Percentiles rank a stretch among this genome's conserved stretches.
Evolutionary conservation across 768 basidiomycete species (phyloP).

Genomic region (Termitomyces heimii): DNA sequence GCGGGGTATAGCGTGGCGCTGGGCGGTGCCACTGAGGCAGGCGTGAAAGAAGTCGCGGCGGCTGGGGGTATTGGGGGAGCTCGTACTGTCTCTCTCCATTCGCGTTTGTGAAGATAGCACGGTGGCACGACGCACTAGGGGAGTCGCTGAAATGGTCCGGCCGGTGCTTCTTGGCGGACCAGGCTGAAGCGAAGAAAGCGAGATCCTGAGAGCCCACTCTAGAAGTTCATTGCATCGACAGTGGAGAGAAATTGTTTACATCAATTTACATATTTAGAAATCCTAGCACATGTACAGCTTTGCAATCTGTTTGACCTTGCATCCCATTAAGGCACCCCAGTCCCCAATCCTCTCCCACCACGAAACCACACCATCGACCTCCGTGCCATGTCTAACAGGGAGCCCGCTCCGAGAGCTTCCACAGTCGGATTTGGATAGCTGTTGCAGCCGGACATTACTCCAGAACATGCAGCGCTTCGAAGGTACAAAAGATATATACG

Average conservation of each 20-base stretch:
- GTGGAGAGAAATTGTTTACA: slow-evolving; percentile 14
- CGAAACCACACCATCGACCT: slow-evolving; percentile 1
- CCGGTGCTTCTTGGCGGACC: slow-evolving; percentile 10
- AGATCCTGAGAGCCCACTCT: slow-evolving; percentile 26
- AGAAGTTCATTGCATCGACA: slow-evolving; percentile 25
- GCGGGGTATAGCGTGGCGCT: slow-evolving; percentile 52
- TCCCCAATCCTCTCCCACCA: slow-evolving; percentile 14
- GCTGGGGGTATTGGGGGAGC: slow-evolving; percentile 20
- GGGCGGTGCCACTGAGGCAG: slow-evolving; percentile 44
- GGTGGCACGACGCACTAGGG: slow-evolving; percentile 5
- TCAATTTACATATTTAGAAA: background rate
- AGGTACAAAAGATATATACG: slow-evolving; percentile 24
- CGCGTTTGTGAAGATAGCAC: slow-evolving; percentile 7
- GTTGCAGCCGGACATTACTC: slow-evolving; percentile 17
- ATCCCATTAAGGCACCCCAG: slow-evolving; percentile 15
- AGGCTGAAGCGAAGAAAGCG: slow-evolving; percentile 6
- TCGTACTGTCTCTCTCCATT: slow-evolving; percentile 15
- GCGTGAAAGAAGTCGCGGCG: slow-evolving; percentile 50
- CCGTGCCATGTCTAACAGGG: background rate
- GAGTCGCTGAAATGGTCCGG: slow-evolving; percentile 8
- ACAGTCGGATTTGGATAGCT: slow-evolving; percentile 10
- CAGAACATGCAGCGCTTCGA: slow-evolving; percentile 22
- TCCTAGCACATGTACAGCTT: slow-evolving; percentile 9
- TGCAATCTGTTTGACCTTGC: slow-evolving; percentile 16
- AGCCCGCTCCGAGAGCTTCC: background rate